Base-by-base conservation (phyloP, 192 early-diverging fungal genomes). In the Diversispora epigaea region DNA sequence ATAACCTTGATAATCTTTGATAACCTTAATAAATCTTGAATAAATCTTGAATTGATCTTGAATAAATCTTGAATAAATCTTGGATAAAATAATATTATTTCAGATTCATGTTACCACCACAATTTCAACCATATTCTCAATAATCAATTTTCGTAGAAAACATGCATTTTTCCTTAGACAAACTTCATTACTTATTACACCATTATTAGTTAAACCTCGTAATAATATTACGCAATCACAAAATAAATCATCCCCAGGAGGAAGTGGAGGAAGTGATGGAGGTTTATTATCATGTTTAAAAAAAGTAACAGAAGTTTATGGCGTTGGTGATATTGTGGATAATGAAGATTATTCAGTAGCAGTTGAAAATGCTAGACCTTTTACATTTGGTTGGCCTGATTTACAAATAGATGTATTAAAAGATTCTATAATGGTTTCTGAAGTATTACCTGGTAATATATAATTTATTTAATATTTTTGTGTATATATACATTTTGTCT, bases 361-460 rank as follows among this genome's bases (percentile, higher is more conserved):
- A 3, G 41, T 43, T 22, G 73, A 75, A 6, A 62, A 79, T 44
- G 46, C 46, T 57, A 61, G 55, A 19, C 58, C 77, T n/a, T 22
- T 79, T 22, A 43, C 82, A 6, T 86, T 81, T 78, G 93, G 93
- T 3, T 94, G 93, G 93, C 89, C 92, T 39, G 84, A 86, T 41
- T 76, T 95, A 41, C 93, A 93, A 76, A 91, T 94, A 55, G 89
- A 90, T 77, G 84, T 91, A 11, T 70, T 94, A 19, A 87, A 89
- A 57, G 91, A 94, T 80, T 90, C 89, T 50, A 89, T 93, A 62
- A 81, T 84, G 11, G 83, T 93, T 7, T 76, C 92, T 2, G 88
- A 93, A 60, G 85, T 87, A 9, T 75, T 90, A 47, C 89, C 88
- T 68, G 90, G 91, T 93, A 84, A 66, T n/a, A 60, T 49, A 12